Evolutionary conservation across 2,329 filamentous ascomycete genomes (phyloP).

Genomic region (Colletotrichum sp.): DNA sequence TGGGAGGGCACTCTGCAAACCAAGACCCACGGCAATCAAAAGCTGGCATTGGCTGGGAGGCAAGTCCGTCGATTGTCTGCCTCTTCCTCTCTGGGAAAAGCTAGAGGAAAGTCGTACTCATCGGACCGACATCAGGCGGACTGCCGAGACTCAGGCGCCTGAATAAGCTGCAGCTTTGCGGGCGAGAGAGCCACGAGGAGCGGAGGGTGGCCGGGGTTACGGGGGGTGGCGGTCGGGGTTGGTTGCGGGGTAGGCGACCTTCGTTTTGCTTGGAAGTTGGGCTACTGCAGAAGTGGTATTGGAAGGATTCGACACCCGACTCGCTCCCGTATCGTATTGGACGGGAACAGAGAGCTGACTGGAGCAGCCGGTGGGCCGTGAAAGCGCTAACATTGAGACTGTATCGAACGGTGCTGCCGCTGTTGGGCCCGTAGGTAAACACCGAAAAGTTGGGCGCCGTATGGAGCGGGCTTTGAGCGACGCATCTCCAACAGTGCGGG

Average conservation of each 20-base stretch:
- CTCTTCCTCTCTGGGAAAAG: neutral
- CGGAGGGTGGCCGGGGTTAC: conserved; percentile 8
- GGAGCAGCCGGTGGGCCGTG: neutral
- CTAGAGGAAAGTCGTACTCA: neutral
- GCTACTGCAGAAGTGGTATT: neutral
- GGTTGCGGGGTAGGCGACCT: conserved; percentile 9
- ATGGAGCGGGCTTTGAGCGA: neutral
- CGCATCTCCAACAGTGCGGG: neutral
- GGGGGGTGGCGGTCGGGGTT: neutral
- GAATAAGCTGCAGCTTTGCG: conserved; percentile 16
- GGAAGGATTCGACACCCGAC: neutral
- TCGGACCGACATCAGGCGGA: conserved; percentile 18
- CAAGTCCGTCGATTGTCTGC: neutral
- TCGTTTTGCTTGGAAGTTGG: neutral
- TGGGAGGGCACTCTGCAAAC: conserved; percentile 13
- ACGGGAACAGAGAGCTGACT: neutral
- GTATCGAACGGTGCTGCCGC: neutral
- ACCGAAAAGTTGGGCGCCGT: neutral
- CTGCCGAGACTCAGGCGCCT: conserved; percentile 18
- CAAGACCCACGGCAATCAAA: neutral
- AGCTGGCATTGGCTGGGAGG: neutral
- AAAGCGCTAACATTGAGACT: neutral
- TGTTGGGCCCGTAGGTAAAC: neutral
- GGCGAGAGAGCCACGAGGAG: conserved; percentile 1
- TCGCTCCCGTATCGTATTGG: neutral